These are phyloP conservation scores for Lentinula lateritia DNA, from an alignment of 768 basidiomycete species.

Conservation along the genomic window DNA sequence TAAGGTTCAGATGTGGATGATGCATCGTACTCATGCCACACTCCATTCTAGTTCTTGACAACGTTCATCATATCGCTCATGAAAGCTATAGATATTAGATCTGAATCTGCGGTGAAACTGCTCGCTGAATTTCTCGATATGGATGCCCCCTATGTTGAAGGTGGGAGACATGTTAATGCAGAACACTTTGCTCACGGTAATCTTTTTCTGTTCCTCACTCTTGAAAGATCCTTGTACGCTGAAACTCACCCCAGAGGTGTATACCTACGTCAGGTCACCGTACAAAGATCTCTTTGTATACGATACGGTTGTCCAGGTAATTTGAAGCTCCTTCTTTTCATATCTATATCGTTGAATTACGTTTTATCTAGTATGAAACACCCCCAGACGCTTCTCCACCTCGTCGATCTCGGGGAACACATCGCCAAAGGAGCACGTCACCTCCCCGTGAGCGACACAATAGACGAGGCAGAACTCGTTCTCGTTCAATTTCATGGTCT, in stretches of 20 bases:
- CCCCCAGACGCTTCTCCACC: conserved; percentile 37
- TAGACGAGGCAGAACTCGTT: conserved; percentile 1
- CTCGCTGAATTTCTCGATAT: conserved; percentile 88
- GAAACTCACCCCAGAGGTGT: conserved; percentile 58
- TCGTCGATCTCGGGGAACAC: background rate
- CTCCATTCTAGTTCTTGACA: conserved; percentile 65
- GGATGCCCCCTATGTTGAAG: conserved; percentile 51
- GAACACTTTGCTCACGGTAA: conserved; percentile 94
- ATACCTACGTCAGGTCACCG: conserved; percentile 84
- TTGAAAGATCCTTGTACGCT: background rate
- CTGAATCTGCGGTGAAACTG: conserved; percentile 78
- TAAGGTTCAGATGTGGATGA: background rate
- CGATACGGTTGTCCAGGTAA: conserved; percentile 77
- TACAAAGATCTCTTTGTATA: conserved; percentile 81
- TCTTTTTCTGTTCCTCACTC: conserved; percentile 15
- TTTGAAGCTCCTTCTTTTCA: conserved; percentile 7
- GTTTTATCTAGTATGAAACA: conserved; percentile 48
- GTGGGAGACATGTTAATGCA: conserved; percentile 60
- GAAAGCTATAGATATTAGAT: conserved; percentile 89
- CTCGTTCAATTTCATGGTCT: conserved; percentile 25
- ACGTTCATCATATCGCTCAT: conserved; percentile 86
- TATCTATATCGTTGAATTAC: background rate
- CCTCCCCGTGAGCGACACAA: background rate
- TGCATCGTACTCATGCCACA: background rate
- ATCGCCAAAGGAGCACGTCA: background rate